phyloP scores from a whole-genome alignment of 306 rosid genomes.

The Carpinus viminea region DNA sequence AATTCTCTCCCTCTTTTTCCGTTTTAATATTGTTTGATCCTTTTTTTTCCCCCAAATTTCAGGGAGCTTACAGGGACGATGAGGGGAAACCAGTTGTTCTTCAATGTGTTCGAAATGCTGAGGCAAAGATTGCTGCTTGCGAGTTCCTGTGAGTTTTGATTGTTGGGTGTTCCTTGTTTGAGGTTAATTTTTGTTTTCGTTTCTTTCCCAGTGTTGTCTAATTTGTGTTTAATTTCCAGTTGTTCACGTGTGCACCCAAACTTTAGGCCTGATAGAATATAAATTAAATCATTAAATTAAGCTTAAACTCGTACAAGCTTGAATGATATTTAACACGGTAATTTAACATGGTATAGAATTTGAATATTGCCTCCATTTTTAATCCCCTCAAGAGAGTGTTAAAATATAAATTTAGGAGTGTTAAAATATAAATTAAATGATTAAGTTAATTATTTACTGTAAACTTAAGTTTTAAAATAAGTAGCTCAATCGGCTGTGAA shows the following conservation, averaged over 20 bases:
- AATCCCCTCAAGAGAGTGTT: too few species aligned
- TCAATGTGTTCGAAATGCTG: conserved; percentile 46
- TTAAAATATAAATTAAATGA: too few species aligned
- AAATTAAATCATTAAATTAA: too few species aligned
- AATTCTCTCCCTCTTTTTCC: neutral
- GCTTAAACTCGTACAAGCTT: too few species aligned
- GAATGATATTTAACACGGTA: too few species aligned
- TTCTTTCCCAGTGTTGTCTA: neutral
- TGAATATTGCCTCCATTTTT: too few species aligned
- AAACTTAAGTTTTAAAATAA: too few species aligned
- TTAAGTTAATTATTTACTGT: too few species aligned
- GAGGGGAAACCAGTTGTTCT: conserved; percentile 43
- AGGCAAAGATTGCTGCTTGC: conserved; percentile 31
- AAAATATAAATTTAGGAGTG: too few species aligned
- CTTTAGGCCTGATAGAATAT: too few species aligned
- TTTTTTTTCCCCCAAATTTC: neutral
- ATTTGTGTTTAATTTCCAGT: neutral
- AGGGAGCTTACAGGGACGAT: conserved; percentile 49
- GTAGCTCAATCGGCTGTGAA: too few species aligned
- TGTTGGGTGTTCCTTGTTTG: neutral
- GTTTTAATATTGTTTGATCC: neutral
- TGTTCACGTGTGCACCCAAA: neutral
- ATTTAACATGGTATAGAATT: too few species aligned
- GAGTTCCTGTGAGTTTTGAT: conserved; percentile 37
- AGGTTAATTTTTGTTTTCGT: neutral